Base-by-base conservation (phyloP, 441 rosid genomes). In the Euphorbia neoarborescens region DNA sequence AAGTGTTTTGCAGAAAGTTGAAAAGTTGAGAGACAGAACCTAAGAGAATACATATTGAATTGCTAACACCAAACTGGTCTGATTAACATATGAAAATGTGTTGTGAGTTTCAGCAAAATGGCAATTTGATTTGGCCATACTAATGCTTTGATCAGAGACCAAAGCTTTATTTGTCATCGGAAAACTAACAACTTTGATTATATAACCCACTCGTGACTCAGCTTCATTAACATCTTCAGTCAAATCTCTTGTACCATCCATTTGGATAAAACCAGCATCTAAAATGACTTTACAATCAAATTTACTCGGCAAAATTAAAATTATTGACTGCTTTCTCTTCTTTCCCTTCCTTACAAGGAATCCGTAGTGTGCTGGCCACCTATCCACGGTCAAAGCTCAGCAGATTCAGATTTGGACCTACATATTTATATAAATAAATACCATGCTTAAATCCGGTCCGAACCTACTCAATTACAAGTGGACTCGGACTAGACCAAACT, bases 121-220 rank as follows among this genome's bases (percentile, higher is more conserved):
- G 37, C 48, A 71, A 66, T 25, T 0, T 58, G 64, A 66, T 48
- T 8, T n/a, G 34, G 12, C 59, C 22, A 10, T 11, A 46, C 46
- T 17, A 46, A 64, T 37, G 76, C 76, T 72, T 27, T 15, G 71
- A 20, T 25, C 10, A 46, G 62, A 69, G 65, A n/a, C n/a, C 20
- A 56, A 69, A 27, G 35, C 53, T 24, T 60, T 19, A 19, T 58
- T 35, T 37, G 12, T 56, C 46, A 11, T 6, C 27, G 65, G 54
- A 19, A 48, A 46, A 42, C 54, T 32, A 27, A 28, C 50, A 53
- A 58, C 64, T 8, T 44, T 40, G n/a, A 27, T 15, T 62, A 1
- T 4, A 1, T 20, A 44, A n/a, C n/a, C 34, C 34, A 19, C 70
- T 24, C 27, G 73, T 57, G 69, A 72, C 20, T 60, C 5, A 19